Conservation (phyloP, 2,329 filamentous ascomycete species). For the Aspergillus sojae region DNA sequence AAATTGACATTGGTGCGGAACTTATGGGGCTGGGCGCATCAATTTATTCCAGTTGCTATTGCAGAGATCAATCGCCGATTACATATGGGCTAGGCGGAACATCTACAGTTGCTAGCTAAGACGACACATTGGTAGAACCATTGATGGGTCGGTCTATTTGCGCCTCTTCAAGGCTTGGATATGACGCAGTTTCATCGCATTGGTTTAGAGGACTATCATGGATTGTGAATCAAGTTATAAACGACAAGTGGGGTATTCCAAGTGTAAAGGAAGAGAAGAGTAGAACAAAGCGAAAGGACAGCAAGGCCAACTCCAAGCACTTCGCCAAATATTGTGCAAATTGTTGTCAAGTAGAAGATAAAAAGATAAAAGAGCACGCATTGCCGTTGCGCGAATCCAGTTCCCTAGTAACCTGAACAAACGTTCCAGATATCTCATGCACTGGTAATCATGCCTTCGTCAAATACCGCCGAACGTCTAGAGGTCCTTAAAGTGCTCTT, state of each 20-base stretch:
- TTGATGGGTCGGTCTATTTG: not conserved
- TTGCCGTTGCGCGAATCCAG: not conserved
- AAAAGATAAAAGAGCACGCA: slow-evolving; percentile 7
- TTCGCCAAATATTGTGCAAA: slow-evolving; percentile 12
- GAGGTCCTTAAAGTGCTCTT: slow-evolving; percentile 75
- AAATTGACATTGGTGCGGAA: not conserved
- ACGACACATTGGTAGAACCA: not conserved
- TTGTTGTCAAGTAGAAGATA: slow-evolving; percentile 9
- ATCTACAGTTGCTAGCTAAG: not conserved
- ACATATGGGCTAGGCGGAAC: not conserved
- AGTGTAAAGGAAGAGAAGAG: slow-evolving; percentile 13
- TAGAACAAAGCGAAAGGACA: slow-evolving; percentile 7
- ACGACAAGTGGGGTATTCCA: slow-evolving; percentile 5
- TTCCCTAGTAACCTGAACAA: not conserved
- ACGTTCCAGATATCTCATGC: slow-evolving; percentile 10
- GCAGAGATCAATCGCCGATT: not conserved
- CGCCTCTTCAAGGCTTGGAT: not conserved
- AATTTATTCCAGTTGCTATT: not conserved
- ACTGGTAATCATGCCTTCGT: slow-evolving; percentile 40
- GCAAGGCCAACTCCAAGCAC: slow-evolving; percentile 10
- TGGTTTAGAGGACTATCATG: slow-evolving; percentile 5
- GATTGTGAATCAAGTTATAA: not conserved
- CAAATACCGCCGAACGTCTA: slow-evolving; percentile 33
- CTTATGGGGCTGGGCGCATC: not conserved
- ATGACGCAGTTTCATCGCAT: not conserved